phyloP scores from a whole-genome alignment of 768 basidiomycete species.

The Pisolithus sp. region DNA sequence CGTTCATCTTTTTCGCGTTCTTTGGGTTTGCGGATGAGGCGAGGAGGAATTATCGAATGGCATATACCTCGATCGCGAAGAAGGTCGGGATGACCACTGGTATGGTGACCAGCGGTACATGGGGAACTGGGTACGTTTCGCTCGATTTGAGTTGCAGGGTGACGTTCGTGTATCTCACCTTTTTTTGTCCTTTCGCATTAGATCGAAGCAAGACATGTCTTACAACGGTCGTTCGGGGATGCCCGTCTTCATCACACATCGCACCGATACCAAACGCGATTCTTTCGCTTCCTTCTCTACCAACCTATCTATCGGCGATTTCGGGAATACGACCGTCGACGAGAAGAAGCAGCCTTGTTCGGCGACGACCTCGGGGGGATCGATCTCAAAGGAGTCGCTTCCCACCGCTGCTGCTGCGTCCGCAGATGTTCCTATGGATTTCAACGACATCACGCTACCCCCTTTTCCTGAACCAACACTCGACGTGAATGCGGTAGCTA shows the following conservation, averaged over 20 bases:
- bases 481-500: constrained; percentile 13
- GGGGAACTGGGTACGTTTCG: constrained; percentile 22
- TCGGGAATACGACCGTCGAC: constrained; percentile 26
- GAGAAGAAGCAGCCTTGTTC: constrained; percentile 19
- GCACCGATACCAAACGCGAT: constrained; percentile 41
- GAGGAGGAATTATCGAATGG: constrained; percentile 45
- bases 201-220: constrained; percentile 19
- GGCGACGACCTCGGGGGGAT: constrained; percentile 13
- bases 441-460: constrained; percentile 12
- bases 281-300: constrained; percentile 43
- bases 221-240: constrained; percentile 20
- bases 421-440: constrained; percentile 19
- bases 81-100: constrained; percentile 28
- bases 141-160: not conserved
- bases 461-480: constrained; percentile 13
- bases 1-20: constrained; percentile 58
- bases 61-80: constrained; percentile 32
- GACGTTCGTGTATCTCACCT: not conserved
- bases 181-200: constrained; percentile 4
- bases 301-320: constrained; percentile 37
- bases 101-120: constrained; percentile 17
- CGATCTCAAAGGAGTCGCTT: constrained; percentile 24
- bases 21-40: constrained; percentile 71
- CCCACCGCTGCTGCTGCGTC: constrained; percentile 13
- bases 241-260: constrained; percentile 43